Percentiles rank a stretch among this genome's conserved stretches.
phyloP scores from a whole-genome alignment of 257 asterid genomes.

The Paraleonurus japonicus region DNA sequence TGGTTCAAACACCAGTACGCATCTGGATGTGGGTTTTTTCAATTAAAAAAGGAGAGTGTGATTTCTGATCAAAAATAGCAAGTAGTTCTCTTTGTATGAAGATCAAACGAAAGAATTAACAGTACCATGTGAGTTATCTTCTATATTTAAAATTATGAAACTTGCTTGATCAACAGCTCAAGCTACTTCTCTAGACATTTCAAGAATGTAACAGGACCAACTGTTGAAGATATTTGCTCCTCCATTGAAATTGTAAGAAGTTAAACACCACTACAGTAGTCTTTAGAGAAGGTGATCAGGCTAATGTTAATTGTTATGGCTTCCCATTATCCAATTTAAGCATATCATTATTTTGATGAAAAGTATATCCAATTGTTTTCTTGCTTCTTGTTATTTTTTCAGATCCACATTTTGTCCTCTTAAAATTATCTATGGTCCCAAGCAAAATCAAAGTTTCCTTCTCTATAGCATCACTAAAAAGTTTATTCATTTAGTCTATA shows the following conservation, averaged over 20 bases:
- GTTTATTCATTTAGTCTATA: not conserved
- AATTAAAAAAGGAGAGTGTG: not conserved
- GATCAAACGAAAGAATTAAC: not conserved
- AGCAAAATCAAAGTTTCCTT: not conserved
- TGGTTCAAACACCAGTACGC: not conserved
- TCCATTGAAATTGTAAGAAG: not conserved
- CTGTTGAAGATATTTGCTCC: not conserved
- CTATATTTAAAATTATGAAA: not conserved
- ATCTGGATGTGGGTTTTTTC: not conserved
- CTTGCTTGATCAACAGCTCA: not conserved
- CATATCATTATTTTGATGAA: not conserved
- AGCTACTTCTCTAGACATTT: constrained; percentile 9
- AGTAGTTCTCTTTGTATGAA: not conserved
- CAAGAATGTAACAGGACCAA: not conserved
- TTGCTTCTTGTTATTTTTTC: not conserved
- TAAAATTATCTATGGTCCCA: not conserved
- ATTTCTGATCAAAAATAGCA: not conserved
- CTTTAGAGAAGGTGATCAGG: not conserved
- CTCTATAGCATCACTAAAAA: not conserved
- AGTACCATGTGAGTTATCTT: not conserved
- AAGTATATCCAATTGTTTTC: not conserved
- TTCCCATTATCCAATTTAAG: not conserved
- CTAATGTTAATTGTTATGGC: not conserved
- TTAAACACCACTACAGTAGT: not conserved
- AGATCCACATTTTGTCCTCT: not conserved